These are phyloP conservation scores for Phytophthora capsici DNA, from an alignment of 352 stramenopile genomes.

Conservation along the genomic window DNA sequence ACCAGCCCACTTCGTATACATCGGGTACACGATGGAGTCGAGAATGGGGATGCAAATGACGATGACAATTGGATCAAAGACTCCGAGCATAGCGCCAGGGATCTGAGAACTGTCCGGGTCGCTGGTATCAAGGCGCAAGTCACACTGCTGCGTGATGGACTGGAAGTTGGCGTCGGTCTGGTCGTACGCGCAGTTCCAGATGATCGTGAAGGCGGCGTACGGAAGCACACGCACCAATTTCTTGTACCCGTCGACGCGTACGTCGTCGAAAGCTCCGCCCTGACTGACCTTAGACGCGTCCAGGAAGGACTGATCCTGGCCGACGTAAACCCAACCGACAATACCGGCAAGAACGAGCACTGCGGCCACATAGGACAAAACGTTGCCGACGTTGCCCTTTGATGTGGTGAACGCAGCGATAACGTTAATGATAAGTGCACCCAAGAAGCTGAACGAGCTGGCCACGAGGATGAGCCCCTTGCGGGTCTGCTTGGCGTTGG, in stretches of 20 bases:
- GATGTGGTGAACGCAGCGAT: constrained; percentile 49
- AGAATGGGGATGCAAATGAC: constrained; percentile 49
- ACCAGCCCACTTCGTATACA: constrained; percentile 38
- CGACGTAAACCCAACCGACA: constrained; percentile 46
- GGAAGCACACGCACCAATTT: constrained; percentile 56
- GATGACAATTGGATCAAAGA: constrained; percentile 57
- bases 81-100: constrained; percentile 55
- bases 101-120: constrained; percentile 54
- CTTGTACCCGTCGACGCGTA: constrained; percentile 55
- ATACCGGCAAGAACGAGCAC: constrained; percentile 36
- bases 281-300: constrained; percentile 43
- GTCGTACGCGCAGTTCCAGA: constrained; percentile 71
- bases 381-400: constrained; percentile 32
- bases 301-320: constrained; percentile 44
- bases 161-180: constrained; percentile 55
- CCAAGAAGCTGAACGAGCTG: constrained; percentile 40
- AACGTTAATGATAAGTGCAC: constrained; percentile 54
- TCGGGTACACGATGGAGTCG: constrained; percentile 45
- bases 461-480: constrained; percentile 41
- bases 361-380: constrained; percentile 50
- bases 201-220: constrained; percentile 62
- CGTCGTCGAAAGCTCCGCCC: constrained; percentile 48
- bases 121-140: constrained; percentile 53
- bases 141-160: constrained; percentile 72
- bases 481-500: constrained; percentile 28